Base-by-base conservation (phyloP, 2,329 filamentous ascomycete species). In the Capronia coronata region DNA sequence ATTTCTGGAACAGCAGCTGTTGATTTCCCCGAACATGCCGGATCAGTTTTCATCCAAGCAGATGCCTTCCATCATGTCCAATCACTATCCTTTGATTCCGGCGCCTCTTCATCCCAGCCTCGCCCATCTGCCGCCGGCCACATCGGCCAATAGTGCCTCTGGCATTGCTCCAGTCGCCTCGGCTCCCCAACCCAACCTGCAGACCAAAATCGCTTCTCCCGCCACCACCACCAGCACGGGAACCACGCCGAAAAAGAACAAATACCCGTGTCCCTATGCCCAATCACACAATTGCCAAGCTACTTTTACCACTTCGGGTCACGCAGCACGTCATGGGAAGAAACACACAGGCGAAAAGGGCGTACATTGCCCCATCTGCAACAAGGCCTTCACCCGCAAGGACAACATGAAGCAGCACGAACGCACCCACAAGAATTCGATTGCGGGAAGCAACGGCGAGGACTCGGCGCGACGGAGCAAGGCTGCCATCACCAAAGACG, bases 321-420 rank as follows among this genome's bases (percentile, higher is more conserved):
- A 83, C 60, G 80, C 80, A 5, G 79, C 80, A n/a, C 76, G 80
- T 16, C 80, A 83, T 59, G 79, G 80, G 22, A 83, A 83, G 67
- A 83, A 82, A 66, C 80, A 83, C 67, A 83, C 80, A 0, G 80
- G 80, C 48, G 80, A 82, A 66, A 83, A 83, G 64, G 79, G 81
- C 52, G 79, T 82, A n/a, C 75, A 79, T 60, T 83, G 80, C 61
- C 80, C 80, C 0, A 77, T 82, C 54, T 83, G 80, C 70, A 78
- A 79, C 68, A 83, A 83, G 65, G 79, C 79, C 10, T 83, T 83
- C 62, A 83, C 80, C 10, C 76, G 80, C 55, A 83, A 83, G 61
- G 80, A 83, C 68, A 83, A 83, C 65, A 83, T 83, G 80, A 82
- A 83, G 65, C 80, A 83, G 64, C 80, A 83, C 59, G 78, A 79